Evolutionary conservation across 306 rosid species (phyloP).

Genomic region (Prunus armeniaca): DNA sequence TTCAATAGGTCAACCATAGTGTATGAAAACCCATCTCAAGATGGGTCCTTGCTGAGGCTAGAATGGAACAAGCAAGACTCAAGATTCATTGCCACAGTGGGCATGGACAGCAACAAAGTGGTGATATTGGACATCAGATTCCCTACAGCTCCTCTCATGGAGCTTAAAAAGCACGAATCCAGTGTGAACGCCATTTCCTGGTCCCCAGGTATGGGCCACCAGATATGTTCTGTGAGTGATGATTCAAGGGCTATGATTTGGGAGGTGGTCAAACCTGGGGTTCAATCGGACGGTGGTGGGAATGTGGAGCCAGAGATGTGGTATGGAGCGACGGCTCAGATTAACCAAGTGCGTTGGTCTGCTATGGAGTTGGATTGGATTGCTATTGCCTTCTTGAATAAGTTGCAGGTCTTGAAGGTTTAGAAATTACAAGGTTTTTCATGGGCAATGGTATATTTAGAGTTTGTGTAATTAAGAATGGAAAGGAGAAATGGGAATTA

Average conservation of each 20-base stretch:
- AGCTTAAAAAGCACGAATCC: slow-evolving; percentile 43
- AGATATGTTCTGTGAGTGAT: slow-evolving; percentile 51
- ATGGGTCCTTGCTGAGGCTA: slow-evolving; percentile 46
- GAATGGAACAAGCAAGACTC: slow-evolving; percentile 73
- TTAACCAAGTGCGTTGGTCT: slow-evolving; percentile 64
- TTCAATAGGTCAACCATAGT: slow-evolving; percentile 46
- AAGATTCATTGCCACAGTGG: slow-evolving; percentile 57
- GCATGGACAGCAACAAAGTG: slow-evolving; percentile 53
- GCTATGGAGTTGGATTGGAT: slow-evolving; percentile 52
- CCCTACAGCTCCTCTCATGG: slow-evolving; percentile 56
- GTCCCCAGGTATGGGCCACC: slow-evolving; percentile 52
- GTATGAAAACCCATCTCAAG: slow-evolving; percentile 47
- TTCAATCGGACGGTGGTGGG: slow-evolving; percentile 4
- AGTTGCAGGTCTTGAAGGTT: slow-evolving; percentile 56
- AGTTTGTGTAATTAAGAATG: not conserved
- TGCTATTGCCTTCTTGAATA: slow-evolving; percentile 45
- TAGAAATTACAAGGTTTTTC: not conserved
- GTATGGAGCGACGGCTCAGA: slow-evolving; percentile 48
- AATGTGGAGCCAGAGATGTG: slow-evolving; percentile 53
- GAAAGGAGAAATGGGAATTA: not conserved
- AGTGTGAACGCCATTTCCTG: slow-evolving; percentile 66
- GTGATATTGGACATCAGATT: slow-evolving; percentile 59
- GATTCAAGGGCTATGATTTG: slow-evolving; percentile 67
- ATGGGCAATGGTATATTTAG: not conserved
- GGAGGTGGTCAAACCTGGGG: slow-evolving; percentile 43